These are phyloP conservation scores for Omphalea diandra DNA, from an alignment of 441 rosid species.

Conservation along the genomic window DNA sequence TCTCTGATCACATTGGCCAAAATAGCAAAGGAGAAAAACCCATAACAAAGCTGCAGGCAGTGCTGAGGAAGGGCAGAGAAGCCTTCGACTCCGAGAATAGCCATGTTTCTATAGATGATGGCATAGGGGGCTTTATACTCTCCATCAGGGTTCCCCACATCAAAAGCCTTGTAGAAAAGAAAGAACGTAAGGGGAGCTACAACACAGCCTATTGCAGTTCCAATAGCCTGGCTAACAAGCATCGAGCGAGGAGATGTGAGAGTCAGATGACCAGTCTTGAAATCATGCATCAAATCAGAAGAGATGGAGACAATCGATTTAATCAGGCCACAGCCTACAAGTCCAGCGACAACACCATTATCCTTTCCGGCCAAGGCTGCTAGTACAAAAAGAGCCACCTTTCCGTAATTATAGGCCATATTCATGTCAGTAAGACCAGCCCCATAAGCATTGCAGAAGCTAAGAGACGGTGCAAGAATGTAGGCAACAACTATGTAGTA, in stretches of 20 bases:
- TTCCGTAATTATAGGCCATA: conserved; percentile 95
- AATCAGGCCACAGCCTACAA: conserved; percentile 82
- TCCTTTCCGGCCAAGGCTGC: conserved; percentile 66
- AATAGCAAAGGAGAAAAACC: conserved; percentile 72
- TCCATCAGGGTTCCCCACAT: conserved; percentile 81
- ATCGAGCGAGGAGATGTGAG: conserved; percentile 88
- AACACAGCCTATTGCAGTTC: conserved; percentile 81
- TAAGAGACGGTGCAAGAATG: conserved; percentile 74
- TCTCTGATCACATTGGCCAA: conserved; percentile 60
- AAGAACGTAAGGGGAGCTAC: conserved; percentile 83
- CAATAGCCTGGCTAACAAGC: conserved; percentile 80
- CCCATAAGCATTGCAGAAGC: conserved; percentile 96
- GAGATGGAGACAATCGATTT: conserved; percentile 83
- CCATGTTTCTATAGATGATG: conserved; percentile 84
- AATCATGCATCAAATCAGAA: conserved; percentile 92
- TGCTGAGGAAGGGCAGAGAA: conserved; percentile 83
- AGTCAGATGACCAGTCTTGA: conserved; percentile 86
- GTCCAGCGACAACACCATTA: conserved; percentile 76
- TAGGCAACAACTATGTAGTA: conserved; percentile 79
- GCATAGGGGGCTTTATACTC: conserved; percentile 96
- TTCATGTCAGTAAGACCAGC: conserved; percentile 96
- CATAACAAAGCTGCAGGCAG: conserved; percentile 78
- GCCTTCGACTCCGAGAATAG: conserved; percentile 86
- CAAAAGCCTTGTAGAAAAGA: conserved; percentile 82
- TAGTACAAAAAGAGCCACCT: conserved; percentile 79